Percentiles rank a stretch among this genome's conserved stretches.
Evolutionary conservation across 768 basidiomycete species (phyloP).

Genomic region (Trametes cingulata): DNA sequence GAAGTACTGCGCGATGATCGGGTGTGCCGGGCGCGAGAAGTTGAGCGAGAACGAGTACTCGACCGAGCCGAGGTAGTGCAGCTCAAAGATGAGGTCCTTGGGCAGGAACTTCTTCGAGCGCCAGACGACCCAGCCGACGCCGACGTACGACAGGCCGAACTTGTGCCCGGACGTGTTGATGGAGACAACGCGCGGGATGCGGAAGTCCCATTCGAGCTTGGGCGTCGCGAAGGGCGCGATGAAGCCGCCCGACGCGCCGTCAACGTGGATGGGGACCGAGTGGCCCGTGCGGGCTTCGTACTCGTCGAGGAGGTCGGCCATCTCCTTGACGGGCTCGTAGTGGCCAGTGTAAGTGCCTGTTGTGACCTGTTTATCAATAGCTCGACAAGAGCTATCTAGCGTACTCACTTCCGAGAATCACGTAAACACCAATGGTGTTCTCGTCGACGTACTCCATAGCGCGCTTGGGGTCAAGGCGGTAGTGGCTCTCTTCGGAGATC

Average conservation of each 20-base stretch:
- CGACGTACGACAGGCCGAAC: conserved; percentile 56
- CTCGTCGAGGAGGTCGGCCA: conserved; percentile 69
- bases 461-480: conserved; percentile 71
- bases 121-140: conserved; percentile 70
- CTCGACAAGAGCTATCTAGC: neutral
- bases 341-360: conserved; percentile 51
- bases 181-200: conserved; percentile 56
- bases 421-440: conserved; percentile 71
- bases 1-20: conserved; percentile 64
- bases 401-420: conserved; percentile 51
- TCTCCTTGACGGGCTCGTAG: conserved; percentile 82
- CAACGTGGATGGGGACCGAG: conserved; percentile 45
- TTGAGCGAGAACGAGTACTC: conserved; percentile 79
- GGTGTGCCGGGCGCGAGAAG: conserved; percentile 62
- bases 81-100: conserved; percentile 69
- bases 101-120: conserved; percentile 56
- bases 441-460: conserved; percentile 69
- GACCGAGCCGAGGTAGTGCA: conserved; percentile 50
- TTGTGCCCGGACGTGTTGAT: conserved; percentile 65
- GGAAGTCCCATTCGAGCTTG: conserved; percentile 60
- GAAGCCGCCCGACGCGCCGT: conserved; percentile 63
- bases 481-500: conserved; percentile 65
- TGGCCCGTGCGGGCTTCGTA: conserved; percentile 51
- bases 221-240: conserved; percentile 62
- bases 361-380: neutral